These are phyloP conservation scores for Metrosideros polymorpha DNA, from an alignment of 441 rosid genomes.

Conservation along the genomic window DNA sequence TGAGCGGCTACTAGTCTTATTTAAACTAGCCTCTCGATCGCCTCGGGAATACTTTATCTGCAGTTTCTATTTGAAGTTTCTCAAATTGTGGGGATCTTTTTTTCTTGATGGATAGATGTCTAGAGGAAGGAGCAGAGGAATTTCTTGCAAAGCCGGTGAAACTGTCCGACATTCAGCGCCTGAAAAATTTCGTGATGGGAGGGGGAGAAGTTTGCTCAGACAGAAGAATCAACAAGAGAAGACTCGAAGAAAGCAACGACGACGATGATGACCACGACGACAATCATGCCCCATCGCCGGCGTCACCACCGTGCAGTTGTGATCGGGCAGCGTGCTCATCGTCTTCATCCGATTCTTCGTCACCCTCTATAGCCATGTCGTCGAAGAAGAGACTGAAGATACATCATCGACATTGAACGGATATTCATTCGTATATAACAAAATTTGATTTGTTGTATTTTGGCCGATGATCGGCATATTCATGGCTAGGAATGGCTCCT, in stretches of 20 bases:
- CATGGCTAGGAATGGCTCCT: background rate
- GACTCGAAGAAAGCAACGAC: background rate
- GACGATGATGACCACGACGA: background rate
- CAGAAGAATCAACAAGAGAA: background rate
- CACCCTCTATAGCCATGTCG: background rate
- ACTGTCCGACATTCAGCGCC: conserved; percentile 2
- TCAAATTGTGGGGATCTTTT: background rate
- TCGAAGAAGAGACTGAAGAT: conserved; percentile 19
- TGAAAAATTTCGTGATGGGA: background rate
- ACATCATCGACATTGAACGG: background rate
- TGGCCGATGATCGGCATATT: background rate
- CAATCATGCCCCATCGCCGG: background rate
- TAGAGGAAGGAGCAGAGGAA: conserved; percentile 16
- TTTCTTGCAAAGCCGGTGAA: conserved; percentile 7
- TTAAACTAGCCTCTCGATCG: background rate
- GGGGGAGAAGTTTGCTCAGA: background rate
- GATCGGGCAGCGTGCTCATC: background rate
- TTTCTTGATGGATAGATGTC: background rate
- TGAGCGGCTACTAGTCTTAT: background rate
- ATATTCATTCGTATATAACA: background rate
- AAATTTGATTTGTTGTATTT: background rate
- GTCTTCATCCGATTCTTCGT: background rate
- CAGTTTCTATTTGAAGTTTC: background rate
- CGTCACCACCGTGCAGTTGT: background rate
- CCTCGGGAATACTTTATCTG: background rate